Evolutionary conservation across 257 asterid genomes (phyloP).

Genomic region (Paraleonurus japonicus): DNA sequence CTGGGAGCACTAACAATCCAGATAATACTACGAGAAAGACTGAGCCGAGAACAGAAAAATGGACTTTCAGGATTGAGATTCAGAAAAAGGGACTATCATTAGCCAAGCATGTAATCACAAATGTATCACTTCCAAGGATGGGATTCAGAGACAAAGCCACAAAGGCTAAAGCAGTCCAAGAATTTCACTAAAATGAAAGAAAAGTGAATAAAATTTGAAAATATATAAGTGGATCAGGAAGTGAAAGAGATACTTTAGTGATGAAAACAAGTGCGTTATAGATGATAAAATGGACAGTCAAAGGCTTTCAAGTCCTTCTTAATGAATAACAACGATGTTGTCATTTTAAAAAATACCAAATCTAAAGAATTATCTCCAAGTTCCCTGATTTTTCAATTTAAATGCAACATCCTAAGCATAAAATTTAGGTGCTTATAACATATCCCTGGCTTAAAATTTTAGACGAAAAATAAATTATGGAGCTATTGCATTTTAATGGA

Average conservation of each 20-base stretch:
- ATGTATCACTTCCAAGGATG: background rate
- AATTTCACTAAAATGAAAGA: background rate
- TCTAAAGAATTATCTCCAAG: background rate
- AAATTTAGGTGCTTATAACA: background rate
- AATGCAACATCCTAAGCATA: background rate
- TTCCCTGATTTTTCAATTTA: background rate
- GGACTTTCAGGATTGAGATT: background rate
- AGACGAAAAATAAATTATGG: background rate
- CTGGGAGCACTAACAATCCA: background rate
- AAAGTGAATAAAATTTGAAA: background rate
- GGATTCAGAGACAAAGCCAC: background rate
- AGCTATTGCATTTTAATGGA: background rate
- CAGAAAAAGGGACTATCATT: background rate
- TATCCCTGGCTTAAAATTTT: constrained; percentile 1
- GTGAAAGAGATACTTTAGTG: background rate
- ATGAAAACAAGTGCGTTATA: background rate
- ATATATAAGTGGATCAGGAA: background rate
- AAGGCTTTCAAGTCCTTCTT: background rate
- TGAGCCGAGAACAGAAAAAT: background rate
- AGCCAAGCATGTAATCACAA: background rate
- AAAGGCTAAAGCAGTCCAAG: background rate
- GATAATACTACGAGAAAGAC: background rate
- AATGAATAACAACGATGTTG: background rate
- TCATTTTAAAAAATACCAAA: background rate
- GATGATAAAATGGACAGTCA: background rate